A percentile compares a stretch with the other conserved stretches of the same genome.
Conservation (phyloP, 495 filamentous ascomycete species). For the Aspergillus steynii region DNA sequence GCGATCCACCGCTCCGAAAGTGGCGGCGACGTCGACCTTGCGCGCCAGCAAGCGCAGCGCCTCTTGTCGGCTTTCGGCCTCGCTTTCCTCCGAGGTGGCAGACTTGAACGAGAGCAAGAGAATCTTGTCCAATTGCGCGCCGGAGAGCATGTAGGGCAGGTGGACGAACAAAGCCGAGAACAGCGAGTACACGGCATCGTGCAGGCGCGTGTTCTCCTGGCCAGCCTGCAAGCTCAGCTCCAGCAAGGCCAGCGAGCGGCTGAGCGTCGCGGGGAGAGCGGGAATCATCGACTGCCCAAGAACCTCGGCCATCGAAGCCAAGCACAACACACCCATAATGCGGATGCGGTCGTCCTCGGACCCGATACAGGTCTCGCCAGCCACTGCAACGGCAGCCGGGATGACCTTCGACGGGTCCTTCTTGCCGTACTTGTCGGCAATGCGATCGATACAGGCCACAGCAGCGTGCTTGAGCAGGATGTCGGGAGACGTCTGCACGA, state of each 20-base stretch:
- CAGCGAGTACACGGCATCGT: constrained; percentile 80
- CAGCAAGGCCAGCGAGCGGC: constrained; percentile 67
- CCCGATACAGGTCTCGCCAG: constrained; percentile 72
- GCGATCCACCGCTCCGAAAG: constrained; percentile 67
- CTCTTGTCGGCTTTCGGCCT: constrained; percentile 63
- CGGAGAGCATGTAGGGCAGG: constrained; percentile 83
- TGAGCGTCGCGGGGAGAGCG: constrained; percentile 72
- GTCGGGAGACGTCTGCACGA: constrained; percentile 70
- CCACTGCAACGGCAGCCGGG: constrained; percentile 68
- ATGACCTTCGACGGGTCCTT: constrained; percentile 69
- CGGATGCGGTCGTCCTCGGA: constrained; percentile 70
- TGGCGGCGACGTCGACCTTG: constrained; percentile 66
- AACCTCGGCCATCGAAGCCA: constrained; percentile 84
- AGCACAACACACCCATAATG: constrained; percentile 79
- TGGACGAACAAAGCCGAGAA: constrained; percentile 74
- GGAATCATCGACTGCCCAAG: constrained; percentile 83
- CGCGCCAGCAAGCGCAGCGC: constrained; percentile 71
- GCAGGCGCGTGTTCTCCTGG: constrained; percentile 58
- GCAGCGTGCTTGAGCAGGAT: constrained; percentile 76
- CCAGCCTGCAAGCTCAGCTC: constrained; percentile 56
- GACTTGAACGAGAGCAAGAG: constrained; percentile 69
- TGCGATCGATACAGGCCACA: constrained; percentile 83
- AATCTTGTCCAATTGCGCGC: constrained; percentile 66
- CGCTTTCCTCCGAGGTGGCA: constrained; percentile 54
- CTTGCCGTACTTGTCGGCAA: constrained; percentile 89